These are phyloP conservation scores for Suhomyces kunorum DNA, from an alignment of 1,139 yeast genomes.

Conservation along the genomic window DNA sequence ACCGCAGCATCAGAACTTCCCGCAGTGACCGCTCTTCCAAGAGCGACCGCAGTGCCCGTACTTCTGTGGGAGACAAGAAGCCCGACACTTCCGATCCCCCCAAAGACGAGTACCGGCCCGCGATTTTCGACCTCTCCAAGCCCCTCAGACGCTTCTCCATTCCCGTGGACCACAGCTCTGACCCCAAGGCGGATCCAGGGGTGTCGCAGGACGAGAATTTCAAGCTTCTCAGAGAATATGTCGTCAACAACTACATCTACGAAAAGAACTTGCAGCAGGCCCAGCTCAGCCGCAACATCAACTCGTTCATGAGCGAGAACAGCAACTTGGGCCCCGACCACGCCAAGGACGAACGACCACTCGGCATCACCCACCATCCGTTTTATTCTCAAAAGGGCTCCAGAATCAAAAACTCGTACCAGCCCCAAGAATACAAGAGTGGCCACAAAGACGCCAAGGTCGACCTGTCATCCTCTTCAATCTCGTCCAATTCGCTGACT, in stretches of 20 bases:
- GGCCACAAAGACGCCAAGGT: neutral
- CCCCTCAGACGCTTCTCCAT: conserved; percentile 35
- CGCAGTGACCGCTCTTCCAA: conserved; percentile 4
- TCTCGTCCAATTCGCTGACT: conserved; percentile 2
- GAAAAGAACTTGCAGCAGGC: conserved; percentile 19
- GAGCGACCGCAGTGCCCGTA: conserved; percentile 2
- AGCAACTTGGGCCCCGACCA: neutral
- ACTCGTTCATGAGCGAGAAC: conserved; percentile 7
- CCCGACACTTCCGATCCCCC: neutral
- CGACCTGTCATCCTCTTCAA: conserved; percentile 3
- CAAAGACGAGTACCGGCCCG: conserved; percentile 34
- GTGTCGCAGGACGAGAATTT: conserved; percentile 16
- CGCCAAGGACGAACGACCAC: neutral
- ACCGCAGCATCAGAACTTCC: neutral
- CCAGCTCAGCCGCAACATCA: conserved; percentile 13
- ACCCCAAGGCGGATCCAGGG: conserved; percentile 4
- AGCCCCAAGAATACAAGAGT: neutral
- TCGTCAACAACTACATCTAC: conserved; percentile 21
- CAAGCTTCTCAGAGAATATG: conserved; percentile 18
- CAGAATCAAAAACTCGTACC: neutral
- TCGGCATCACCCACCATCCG: conserved; percentile 9
- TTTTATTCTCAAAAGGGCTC: conserved; percentile 1
- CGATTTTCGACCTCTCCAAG: conserved; percentile 41
- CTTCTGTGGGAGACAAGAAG: conserved; percentile 1
- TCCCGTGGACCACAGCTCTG: conserved; percentile 18